Evolutionary conservation across 768 basidiomycete species (phyloP), one percentile per base, ranked within the genome.

Genomic region (Rhodocollybia butyracea): DNA sequence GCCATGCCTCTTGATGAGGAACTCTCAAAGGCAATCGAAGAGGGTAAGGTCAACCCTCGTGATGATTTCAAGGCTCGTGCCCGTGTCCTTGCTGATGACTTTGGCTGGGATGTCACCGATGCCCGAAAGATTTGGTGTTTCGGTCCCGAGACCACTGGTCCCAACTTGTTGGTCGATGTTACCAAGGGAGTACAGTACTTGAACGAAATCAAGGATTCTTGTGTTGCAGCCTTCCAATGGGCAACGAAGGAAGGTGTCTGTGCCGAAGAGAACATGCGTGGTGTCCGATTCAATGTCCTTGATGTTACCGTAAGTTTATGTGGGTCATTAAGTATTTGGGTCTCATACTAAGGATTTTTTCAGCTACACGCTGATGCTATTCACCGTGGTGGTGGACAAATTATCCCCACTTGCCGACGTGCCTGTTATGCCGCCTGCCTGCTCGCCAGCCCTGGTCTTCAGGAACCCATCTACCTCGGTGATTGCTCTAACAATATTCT

Each of bases 71-170:
- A 98, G 79, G 72, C 83, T 63, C 94, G 97, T 62, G 97, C 95
- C 50, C 93, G 97, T 77, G 67, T 91, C 67, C 84, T 99, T 62
- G 97, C 97, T 59, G 97, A 99, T 70, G 94, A 98, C 61, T 88
- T 76, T 69, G 94, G 93, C 53, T 98, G 97, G 97, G 97, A 99
- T 71, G 95, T 98, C 62, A 97, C 97, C 58, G 97, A 99, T 67
- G 97, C 97, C 64, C 83, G 97, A 68, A 98, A 97, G 83, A 98
- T 99, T 69, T 99, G 97, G 97, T 93, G 91, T 75, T 99, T 99
- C 82, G 97, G 96, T 64, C 97, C 97, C 60, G 97, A 99, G 62
- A 97, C 93, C 50, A 94, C 91, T 62, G 97, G 97, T 42, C 86
- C 97, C 55, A 99, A 99, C 77, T 73, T 99, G 73, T 76, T 99